These are phyloP conservation scores for Hypoxylon fragiforme DNA, from an alignment of 495 filamentous ascomycete genomes.

Conservation along the genomic window DNA sequence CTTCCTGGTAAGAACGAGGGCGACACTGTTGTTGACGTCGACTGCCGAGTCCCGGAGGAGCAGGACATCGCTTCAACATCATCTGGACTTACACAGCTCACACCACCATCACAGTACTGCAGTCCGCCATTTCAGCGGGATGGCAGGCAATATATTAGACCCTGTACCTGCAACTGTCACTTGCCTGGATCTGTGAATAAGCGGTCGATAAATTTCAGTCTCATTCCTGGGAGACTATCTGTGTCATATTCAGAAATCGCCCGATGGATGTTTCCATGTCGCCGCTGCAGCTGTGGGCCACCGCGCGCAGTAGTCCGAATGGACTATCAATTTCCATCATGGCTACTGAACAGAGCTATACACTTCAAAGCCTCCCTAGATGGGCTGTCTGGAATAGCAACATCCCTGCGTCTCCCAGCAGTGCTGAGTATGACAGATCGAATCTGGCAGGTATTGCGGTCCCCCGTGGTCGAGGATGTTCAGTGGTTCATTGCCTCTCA, in stretches of 20 bases:
- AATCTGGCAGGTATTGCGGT: slow-evolving; percentile 4
- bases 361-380: slow-evolving; percentile 1
- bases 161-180: neutral
- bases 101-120: neutral
- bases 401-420: neutral
- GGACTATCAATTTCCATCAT: slow-evolving; percentile 3
- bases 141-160: neutral
- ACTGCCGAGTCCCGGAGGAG: neutral
- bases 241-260: neutral
- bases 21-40: neutral
- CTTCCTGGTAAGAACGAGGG: too few species aligned
- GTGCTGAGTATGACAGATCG: neutral
- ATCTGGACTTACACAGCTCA: neutral
- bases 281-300: neutral
- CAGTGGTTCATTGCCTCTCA: neutral
- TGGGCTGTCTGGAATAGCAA: neutral
- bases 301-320: neutral
- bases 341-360: slow-evolving; percentile 1
- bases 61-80: neutral
- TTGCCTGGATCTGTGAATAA: neutral
- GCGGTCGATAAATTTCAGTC: neutral
- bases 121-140: too few species aligned
- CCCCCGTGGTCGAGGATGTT: neutral
- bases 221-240: neutral
- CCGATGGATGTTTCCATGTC: neutral